Evolutionary conservation across 192 early-diverging fungal genomes (phyloP).

Genomic region (Coemansia sp.): DNA sequence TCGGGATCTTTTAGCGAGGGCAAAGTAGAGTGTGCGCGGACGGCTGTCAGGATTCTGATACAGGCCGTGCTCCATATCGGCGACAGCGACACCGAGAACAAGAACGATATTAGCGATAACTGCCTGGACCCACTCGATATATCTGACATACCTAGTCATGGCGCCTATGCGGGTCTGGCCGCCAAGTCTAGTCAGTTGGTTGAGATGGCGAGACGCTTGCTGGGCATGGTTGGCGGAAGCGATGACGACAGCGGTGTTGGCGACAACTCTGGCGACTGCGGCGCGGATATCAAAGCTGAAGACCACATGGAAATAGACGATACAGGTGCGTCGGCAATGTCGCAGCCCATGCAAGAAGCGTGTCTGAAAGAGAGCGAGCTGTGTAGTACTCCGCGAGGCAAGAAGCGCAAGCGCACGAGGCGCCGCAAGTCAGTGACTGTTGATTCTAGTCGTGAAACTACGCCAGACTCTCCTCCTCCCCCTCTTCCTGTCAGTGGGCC

Average conservation of each 20-base stretch:
- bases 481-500: background rate
- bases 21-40: background rate
- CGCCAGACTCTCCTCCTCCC: constrained; percentile 2
- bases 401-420: constrained; percentile 20
- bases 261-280: background rate
- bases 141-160: background rate
- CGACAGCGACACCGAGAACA: background rate
- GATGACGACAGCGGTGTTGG: background rate
- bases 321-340: background rate
- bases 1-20: background rate
- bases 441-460: background rate
- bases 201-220: background rate
- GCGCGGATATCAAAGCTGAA: background rate
- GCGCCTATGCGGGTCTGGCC: background rate
- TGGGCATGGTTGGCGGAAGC: background rate
- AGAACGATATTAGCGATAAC: background rate
- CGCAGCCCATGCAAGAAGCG: background rate
- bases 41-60: background rate
- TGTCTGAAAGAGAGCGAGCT: background rate
- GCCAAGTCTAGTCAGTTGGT: background rate
- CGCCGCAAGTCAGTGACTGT: background rate
- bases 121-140: background rate
- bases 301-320: background rate
- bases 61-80: background rate
- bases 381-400: constrained; percentile 14